Evolutionary conservation across 225 moss, liverwort and hornwort species (phyloP), one percentile per base, ranked within the genome.

Genomic region (Physcomitrellopsis africana): DNA sequence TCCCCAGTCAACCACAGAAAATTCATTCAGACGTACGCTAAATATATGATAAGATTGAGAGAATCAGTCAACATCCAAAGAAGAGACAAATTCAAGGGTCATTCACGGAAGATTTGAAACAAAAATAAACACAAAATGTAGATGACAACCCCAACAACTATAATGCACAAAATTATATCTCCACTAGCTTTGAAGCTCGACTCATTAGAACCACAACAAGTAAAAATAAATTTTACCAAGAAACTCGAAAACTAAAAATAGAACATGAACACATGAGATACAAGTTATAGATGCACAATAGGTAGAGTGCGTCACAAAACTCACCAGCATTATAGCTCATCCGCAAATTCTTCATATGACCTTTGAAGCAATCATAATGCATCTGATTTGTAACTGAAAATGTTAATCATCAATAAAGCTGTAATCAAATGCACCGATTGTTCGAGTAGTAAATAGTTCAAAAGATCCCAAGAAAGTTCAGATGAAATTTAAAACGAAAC

Each of bases 351-450:
- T 73, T 46, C 61, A 81, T 67, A 63, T 81, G 81, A 48, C 61
- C 61, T 77, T 76, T 72, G 23, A 77, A 81, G 77, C 81, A 81
- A 47, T 72, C 47, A 48, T 72, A 73, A 63, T 81, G 81, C 55
- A 81, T 81, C 81, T 81, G 70, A 22, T 51, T 67, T 56, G 12
- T 13, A 16, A 65, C 65, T 16, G 55, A 24, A 10, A 65, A 22
- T 20, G 23, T 73, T 73, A 73, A 73, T 73, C 22, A 18, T 62
- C 60, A 26, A 72, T 48, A 26, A 48, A n/a, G 23, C 43, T 46
- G 26, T 17, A n/a, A 71, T 59, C 70, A 47, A 57, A 71, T 22
- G 20, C 47, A 13, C 29, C 19, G 18, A 72, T 20, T 53, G 12
- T 42, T 52, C 53, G 22, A 63, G 11, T 13, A 23, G 41, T 16